Conservation (phyloP, 805 yeast genomes). For the Suhomyces sp. region DNA sequence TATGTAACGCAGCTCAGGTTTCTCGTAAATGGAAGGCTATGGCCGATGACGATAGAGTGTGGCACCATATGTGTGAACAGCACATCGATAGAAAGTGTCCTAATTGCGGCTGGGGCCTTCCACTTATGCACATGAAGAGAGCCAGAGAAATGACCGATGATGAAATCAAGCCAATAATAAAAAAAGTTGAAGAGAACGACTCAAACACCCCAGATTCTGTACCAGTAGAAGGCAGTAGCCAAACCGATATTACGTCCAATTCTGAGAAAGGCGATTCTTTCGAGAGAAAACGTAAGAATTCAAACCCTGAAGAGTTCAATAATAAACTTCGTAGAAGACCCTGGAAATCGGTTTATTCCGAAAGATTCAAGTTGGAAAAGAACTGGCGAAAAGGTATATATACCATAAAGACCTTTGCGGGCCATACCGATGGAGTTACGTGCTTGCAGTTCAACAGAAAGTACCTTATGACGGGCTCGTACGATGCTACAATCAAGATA, state of each 20-base stretch:
- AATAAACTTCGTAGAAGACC: slow-evolving; percentile 52
- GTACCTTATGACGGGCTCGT: slow-evolving; percentile 84
- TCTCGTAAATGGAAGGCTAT: slow-evolving; percentile 79
- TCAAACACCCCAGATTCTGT: too few species aligned
- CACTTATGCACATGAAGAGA: slow-evolving; percentile 84
- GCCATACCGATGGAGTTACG: slow-evolving; percentile 87
- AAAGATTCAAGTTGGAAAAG: slow-evolving; percentile 84
- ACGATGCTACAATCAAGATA: slow-evolving; percentile 85
- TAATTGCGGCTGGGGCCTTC: slow-evolving; percentile 98
- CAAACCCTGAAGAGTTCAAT: not conserved
- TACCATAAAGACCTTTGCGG: slow-evolving; percentile 60
- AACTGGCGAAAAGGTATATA: slow-evolving; percentile 91
- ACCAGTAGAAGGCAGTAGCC: not conserved
- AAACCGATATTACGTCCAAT: not conserved
- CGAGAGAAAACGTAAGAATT: not conserved
- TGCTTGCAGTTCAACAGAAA: slow-evolving; percentile 79
- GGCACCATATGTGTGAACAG: slow-evolving; percentile 98
- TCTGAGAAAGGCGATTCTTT: too few species aligned
- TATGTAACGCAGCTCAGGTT: slow-evolving; percentile 92
- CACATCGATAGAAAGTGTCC: slow-evolving; percentile 97
- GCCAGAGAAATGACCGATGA: slow-evolving; percentile 48
- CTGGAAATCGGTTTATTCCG: slow-evolving; percentile 94
- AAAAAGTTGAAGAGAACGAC: slow-evolving; percentile 9
- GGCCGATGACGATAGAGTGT: slow-evolving; percentile 95
- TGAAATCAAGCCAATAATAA: slow-evolving; percentile 11